Evolutionary conservation across 176 grass and related monocot genomes (phyloP).

Genomic region (Metroxylon sagu): DNA sequence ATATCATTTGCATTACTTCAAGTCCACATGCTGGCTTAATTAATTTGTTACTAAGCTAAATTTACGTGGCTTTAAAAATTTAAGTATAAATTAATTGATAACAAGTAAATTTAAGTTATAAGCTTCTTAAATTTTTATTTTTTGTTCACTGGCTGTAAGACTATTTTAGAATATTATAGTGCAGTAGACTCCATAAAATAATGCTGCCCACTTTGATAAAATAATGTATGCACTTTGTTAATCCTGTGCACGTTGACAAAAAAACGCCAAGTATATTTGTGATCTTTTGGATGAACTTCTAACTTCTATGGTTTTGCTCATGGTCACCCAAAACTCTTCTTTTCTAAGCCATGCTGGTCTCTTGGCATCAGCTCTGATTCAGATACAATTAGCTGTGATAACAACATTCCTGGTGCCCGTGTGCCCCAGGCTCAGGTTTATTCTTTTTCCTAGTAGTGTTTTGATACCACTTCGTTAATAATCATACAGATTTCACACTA

Average conservation of each 20-base stretch:
- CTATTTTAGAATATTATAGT: too few species aligned
- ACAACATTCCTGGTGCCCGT: conserved; percentile 19
- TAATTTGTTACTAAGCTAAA: too few species aligned
- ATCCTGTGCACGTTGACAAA: neutral
- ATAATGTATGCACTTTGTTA: too few species aligned
- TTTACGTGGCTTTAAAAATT: too few species aligned
- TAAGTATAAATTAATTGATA: too few species aligned
- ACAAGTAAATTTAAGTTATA: too few species aligned
- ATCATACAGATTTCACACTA: too few species aligned
- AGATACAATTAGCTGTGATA: conserved; percentile 35
- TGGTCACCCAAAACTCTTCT: conserved; percentile 18
- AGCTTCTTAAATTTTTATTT: too few species aligned
- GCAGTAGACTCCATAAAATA: too few species aligned
- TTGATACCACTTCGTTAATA: neutral
- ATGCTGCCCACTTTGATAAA: neutral
- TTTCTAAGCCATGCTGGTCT: conserved; percentile 22
- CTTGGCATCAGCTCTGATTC: conserved; percentile 1
- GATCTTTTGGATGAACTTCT: conserved; percentile 32
- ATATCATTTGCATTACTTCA: too few species aligned
- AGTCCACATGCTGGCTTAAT: too few species aligned
- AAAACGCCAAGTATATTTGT: neutral
- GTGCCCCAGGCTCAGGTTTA: conserved; percentile 25
- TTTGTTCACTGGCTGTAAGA: too few species aligned
- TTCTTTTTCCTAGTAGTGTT: neutral
- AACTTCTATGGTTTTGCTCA: conserved; percentile 28